phyloP scores from a whole-genome alignment of 805 yeast genomes.

The Wickerhamomyces subpelliculosus region DNA sequence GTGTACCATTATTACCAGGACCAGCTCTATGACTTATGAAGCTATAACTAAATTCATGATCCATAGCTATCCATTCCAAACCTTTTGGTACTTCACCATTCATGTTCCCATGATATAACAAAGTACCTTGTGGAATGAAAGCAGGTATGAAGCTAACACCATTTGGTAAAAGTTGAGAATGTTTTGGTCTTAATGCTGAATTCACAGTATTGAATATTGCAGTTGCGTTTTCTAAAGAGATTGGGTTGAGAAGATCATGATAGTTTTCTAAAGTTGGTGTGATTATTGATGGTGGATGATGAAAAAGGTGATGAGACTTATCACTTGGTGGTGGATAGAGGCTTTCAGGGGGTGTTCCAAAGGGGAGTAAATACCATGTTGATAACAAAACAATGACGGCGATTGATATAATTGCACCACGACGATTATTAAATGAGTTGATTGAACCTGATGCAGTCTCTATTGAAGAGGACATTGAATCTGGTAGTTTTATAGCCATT shows the following conservation, averaged over 20 bases:
- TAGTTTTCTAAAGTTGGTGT: neutral
- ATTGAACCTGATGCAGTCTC: no score
- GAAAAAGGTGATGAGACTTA: no score
- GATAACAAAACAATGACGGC: no score
- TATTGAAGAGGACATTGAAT: no score
- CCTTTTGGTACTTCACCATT: conserved; percentile 34
- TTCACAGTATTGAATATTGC: conserved; percentile 50
- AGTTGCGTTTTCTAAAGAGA: conserved; percentile 43
- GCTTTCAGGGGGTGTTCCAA: neutral
- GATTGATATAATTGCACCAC: no score
- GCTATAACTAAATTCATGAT: conserved; percentile 50
- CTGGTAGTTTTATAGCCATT: no score
- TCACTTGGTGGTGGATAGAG: no score
- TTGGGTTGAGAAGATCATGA: conserved; percentile 8
- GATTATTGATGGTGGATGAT: neutral
- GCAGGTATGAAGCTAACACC: conserved; percentile 58
- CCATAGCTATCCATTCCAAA: conserved; percentile 62
- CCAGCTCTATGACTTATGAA: conserved; percentile 29
- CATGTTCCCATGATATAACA: conserved; percentile 46
- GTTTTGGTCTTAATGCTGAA: conserved; percentile 45
- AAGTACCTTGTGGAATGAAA: conserved; percentile 50
- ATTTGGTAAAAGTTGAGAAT: conserved; percentile 45
- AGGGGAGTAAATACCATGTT: no score
- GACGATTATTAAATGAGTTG: no score
- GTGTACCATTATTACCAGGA: conserved; percentile 7